These are phyloP conservation scores for Penicillium sumatraense DNA, from an alignment of 2,329 filamentous ascomycete genomes.

Conservation along the genomic window DNA sequence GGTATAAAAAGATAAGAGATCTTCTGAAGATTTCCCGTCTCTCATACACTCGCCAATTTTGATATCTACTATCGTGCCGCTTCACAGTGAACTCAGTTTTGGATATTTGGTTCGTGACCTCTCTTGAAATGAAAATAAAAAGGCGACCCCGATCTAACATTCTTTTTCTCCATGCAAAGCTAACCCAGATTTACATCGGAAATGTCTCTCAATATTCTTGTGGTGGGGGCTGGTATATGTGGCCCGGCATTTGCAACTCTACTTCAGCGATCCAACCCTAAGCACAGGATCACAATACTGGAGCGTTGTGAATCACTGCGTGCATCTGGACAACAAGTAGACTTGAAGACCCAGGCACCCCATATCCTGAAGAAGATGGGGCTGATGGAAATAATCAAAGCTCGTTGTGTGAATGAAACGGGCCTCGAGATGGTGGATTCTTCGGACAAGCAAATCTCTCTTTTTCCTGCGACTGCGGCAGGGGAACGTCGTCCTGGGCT, in stretches of 20 bases:
- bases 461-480: not conserved
- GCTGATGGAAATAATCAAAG: not conserved
- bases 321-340: not conserved
- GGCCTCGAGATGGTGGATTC: slow-evolving; percentile 2
- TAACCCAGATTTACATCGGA: not conserved
- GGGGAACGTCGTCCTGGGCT: slow-evolving; percentile 2
- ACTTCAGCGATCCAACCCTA: slow-evolving; percentile 6
- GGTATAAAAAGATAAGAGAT: not conserved
- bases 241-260: slow-evolving; percentile 7
- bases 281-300: slow-evolving; percentile 4
- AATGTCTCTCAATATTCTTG: slow-evolving; percentile 5
- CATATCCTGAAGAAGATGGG: slow-evolving; percentile 5
- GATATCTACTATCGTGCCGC: not conserved
- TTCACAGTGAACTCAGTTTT: not conserved
- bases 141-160: not conserved
- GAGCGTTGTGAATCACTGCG: not conserved
- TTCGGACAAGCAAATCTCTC: not conserved
- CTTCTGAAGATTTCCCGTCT: not conserved
- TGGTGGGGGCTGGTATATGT: slow-evolving; percentile 6
- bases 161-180: not conserved
- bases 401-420: not conserved
- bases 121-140: not conserved
- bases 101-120: not conserved
- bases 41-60: not conserved
- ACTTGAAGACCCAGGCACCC: not conserved